A percentile compares a stretch with the other conserved stretches of the same genome.
Conservation (phyloP, 1,139 yeast species). For the Geotrichum reessii region DNA sequence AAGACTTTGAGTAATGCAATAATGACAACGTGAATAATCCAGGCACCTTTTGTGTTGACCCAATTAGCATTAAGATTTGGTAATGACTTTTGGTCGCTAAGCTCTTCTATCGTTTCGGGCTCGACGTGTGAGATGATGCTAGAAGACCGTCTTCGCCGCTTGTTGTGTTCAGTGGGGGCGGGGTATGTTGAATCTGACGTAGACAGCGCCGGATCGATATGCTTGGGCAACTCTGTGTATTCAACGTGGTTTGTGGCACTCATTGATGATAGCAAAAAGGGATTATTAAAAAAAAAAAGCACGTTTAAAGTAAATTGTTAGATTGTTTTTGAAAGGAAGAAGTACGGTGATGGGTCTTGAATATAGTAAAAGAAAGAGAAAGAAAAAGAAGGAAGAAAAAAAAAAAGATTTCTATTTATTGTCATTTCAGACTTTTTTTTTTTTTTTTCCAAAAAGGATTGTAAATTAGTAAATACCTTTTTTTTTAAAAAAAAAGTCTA, state of each 20-base stretch:
- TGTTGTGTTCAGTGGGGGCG: neutral
- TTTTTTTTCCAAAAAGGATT: neutral
- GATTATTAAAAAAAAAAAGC: neutral
- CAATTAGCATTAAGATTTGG: constrained; percentile 92
- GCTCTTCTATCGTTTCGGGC: constrained; percentile 88
- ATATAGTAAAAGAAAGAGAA: neutral
- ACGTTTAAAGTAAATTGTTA: neutral
- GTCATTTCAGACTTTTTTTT: neutral
- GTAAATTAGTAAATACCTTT: neutral
- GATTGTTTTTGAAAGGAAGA: neutral
- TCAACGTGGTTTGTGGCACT: neutral
- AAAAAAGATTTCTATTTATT: neutral
- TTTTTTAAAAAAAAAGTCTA: no score
- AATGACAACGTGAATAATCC: constrained; percentile 86
- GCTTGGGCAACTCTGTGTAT: neutral
- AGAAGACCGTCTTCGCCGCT: constrained; percentile 48
- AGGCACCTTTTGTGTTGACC: constrained; percentile 92
- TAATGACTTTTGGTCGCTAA: constrained; percentile 81
- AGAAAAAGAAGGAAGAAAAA: no score
- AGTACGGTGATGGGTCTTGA: neutral
- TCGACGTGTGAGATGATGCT: constrained; percentile 74
- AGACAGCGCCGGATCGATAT: neutral
- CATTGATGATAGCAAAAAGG: neutral
- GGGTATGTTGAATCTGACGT: neutral
- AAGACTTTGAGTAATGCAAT: constrained; percentile 67